Evolutionary conservation across 2,329 filamentous ascomycete genomes (phyloP).

Genomic region (Pyricularia sp.): DNA sequence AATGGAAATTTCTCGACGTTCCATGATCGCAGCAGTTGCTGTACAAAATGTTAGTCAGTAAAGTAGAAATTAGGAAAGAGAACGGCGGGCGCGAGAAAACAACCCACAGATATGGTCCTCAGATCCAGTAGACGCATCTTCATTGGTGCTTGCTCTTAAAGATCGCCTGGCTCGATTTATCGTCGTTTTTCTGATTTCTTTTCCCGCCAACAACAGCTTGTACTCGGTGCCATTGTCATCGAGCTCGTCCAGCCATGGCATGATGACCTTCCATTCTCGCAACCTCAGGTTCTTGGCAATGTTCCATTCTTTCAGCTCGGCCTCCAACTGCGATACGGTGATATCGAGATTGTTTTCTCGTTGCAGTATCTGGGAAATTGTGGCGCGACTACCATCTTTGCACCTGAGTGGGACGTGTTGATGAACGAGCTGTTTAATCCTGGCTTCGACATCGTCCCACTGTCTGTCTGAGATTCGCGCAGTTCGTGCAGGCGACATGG

Average conservation of each 20-base stretch:
- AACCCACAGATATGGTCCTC: neutral
- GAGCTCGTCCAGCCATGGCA: neutral
- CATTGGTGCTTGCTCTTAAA: neutral
- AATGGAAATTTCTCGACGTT: neutral
- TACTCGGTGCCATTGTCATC: neutral
- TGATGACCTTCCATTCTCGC: conserved; percentile 1
- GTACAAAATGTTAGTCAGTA: neutral
- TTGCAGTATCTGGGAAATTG: neutral
- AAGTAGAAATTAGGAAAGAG: neutral
- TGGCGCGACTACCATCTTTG: neutral
- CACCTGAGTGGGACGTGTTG: conserved; percentile 1
- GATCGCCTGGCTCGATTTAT: neutral
- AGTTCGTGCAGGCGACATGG: too few species aligned
- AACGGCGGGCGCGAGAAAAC: neutral
- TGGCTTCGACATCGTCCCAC: neutral
- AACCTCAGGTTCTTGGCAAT: conserved; percentile 1
- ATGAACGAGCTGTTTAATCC: neutral
- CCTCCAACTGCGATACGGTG: conserved; percentile 3
- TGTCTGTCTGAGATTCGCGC: neutral
- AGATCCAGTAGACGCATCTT: neutral
- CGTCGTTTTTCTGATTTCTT: neutral
- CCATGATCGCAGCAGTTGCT: neutral
- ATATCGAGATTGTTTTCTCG: neutral
- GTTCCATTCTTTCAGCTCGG: neutral
- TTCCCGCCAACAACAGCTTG: neutral